phyloP scores from a whole-genome alignment of 2,329 filamentous ascomycete species.

The Huntiella savannae region DNA sequence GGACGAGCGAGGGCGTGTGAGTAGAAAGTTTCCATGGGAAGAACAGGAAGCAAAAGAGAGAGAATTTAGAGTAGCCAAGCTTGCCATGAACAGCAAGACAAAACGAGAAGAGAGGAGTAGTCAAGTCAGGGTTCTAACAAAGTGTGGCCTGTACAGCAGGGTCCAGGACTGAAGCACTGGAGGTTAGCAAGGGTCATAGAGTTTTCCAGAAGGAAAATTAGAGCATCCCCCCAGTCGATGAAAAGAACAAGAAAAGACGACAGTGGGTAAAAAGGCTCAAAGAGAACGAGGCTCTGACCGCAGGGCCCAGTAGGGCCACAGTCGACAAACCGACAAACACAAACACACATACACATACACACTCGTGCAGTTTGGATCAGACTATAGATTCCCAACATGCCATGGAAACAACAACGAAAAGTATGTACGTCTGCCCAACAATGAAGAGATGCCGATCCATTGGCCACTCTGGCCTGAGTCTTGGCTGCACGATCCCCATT shows the following conservation, averaged over 20 bases:
- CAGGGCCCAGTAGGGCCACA: too few species aligned
- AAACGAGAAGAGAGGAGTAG: not conserved
- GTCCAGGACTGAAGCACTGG: not conserved
- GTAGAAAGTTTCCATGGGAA: not conserved
- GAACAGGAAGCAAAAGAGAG: not conserved
- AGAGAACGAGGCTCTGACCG: not conserved
- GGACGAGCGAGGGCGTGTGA: too few species aligned
- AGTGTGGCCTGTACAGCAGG: not conserved
- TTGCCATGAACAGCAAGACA: not conserved
- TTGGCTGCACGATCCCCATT: too few species aligned
- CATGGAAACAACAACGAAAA: too few species aligned
- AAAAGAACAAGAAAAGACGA: not conserved
- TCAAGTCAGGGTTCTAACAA: not conserved
- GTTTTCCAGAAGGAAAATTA: slow-evolving; percentile 10
- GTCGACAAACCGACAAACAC: too few species aligned
- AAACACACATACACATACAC: too few species aligned
- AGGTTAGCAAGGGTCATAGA: slow-evolving; percentile 6
- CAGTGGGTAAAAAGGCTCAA: not conserved
- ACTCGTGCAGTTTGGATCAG: too few species aligned
- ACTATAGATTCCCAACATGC: too few species aligned
- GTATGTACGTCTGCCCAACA: too few species aligned
- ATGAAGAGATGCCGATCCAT: too few species aligned
- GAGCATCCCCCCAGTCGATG: not conserved
- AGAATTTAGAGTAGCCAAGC: not conserved
- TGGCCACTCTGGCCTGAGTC: too few species aligned